Evolutionary conservation across 768 basidiomycete species (phyloP).

Genomic region (Crassisporium funariophilum): DNA sequence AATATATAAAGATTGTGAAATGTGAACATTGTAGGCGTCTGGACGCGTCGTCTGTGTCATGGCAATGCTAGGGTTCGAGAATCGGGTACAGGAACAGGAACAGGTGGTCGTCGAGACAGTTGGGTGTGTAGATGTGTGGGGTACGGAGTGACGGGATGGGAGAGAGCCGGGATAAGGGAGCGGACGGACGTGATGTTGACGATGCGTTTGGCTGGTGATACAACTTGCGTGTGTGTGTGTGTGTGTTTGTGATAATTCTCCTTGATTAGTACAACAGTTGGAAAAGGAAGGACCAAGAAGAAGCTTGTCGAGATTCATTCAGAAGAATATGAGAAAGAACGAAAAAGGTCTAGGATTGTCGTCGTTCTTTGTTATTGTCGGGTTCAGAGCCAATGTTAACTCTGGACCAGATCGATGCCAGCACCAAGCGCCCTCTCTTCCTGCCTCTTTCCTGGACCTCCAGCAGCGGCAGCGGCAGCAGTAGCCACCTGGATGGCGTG

Average conservation of each 20-base stretch:
- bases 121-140: background rate
- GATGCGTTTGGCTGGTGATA: slow-evolving; percentile 39
- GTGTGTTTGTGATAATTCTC: slow-evolving; percentile 31
- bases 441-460: slow-evolving; percentile 25
- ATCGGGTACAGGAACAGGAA: slow-evolving; percentile 5
- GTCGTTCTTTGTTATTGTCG: slow-evolving; percentile 9
- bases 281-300: slow-evolving; percentile 21
- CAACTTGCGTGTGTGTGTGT: slow-evolving; percentile 30
- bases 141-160: background rate
- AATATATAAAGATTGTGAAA: slow-evolving; percentile 2
- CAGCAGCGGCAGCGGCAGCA: slow-evolving; percentile 13
- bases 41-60: background rate
- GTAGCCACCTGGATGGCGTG: slow-evolving; percentile 23
- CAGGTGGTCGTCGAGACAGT: background rate
- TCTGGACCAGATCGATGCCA: slow-evolving; percentile 48
- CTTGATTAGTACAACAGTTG: slow-evolving; percentile 43
- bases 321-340: slow-evolving; percentile 16
- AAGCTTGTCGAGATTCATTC: too few relatives aligned
- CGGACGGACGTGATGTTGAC: slow-evolving; percentile 5
- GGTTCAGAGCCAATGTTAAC: slow-evolving; percentile 25
- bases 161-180: background rate
- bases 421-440: slow-evolving; percentile 38
- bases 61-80: background rate
- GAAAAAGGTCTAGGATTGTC: slow-evolving; percentile 16
- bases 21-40: slow-evolving; percentile 5